These are phyloP conservation scores for Penicillium sp. DNA, from an alignment of 2,329 filamentous ascomycete genomes.

Conservation along the genomic window DNA sequence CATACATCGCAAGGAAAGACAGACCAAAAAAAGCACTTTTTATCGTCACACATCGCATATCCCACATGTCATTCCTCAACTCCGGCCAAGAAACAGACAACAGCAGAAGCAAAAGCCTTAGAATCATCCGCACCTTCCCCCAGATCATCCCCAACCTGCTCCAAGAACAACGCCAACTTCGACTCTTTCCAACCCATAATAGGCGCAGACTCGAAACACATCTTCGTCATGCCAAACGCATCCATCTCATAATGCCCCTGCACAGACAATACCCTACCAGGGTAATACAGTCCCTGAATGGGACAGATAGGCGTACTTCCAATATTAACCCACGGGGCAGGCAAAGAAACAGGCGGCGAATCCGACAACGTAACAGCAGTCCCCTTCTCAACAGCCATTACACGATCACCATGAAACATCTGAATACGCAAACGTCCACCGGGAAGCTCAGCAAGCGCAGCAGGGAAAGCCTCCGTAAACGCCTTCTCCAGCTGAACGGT, in stretches of 20 bases:
- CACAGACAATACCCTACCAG: slow-evolving; percentile 22
- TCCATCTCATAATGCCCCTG: slow-evolving; percentile 29
- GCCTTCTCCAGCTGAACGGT: slow-evolving; percentile 20
- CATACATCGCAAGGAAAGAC: not conserved
- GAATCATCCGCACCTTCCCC: slow-evolving; percentile 21
- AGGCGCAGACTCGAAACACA: slow-evolving; percentile 24
- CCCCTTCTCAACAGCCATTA: slow-evolving; percentile 26
- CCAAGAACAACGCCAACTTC: slow-evolving; percentile 23
- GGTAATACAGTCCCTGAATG: slow-evolving; percentile 25
- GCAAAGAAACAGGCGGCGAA: slow-evolving; percentile 22
- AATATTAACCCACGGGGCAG: slow-evolving; percentile 26
- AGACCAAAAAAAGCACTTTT: not conserved
- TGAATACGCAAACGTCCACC: slow-evolving; percentile 21
- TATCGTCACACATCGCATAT: not conserved
- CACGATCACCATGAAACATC: slow-evolving; percentile 27
- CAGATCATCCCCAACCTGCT: slow-evolving; percentile 23
- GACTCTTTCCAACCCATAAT: slow-evolving; percentile 25
- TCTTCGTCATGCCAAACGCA: slow-evolving; percentile 23
- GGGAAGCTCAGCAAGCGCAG: slow-evolving; percentile 15
- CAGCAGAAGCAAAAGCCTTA: slow-evolving; percentile 25
- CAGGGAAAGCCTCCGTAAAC: slow-evolving; percentile 17
- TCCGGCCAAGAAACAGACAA: slow-evolving; percentile 23
- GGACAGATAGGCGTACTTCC: slow-evolving; percentile 26
- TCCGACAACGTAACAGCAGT: slow-evolving; percentile 15
- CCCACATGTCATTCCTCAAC: slow-evolving; percentile 16